These are phyloP conservation scores for Ilyonectria sp. DNA, from an alignment of 2,329 filamentous ascomycete genomes.

Conservation along the genomic window DNA sequence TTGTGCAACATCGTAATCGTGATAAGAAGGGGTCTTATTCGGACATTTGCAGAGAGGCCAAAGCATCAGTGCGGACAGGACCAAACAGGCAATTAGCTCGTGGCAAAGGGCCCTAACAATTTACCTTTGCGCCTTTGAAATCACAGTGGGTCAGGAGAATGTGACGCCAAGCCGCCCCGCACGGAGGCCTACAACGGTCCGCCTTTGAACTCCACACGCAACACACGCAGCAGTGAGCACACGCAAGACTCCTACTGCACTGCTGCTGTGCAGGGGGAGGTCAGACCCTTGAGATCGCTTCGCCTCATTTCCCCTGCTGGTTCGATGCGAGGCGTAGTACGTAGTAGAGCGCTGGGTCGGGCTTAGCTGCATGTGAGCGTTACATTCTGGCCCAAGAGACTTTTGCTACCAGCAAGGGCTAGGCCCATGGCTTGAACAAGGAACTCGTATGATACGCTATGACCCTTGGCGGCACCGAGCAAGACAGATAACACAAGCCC, in stretches of 20 bases:
- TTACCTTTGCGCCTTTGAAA: not conserved
- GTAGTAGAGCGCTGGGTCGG: not conserved
- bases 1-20: not conserved
- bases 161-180: not conserved
- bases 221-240: no score
- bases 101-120: not conserved
- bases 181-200: not conserved
- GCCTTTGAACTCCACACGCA: not conserved
- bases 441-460: not conserved
- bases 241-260: not conserved
- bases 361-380: not conserved
- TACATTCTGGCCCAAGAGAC: not conserved
- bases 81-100: not conserved
- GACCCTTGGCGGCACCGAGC: not conserved
- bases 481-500: constrained; percentile 1
- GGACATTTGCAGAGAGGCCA: not conserved
- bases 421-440: not conserved
- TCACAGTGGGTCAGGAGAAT: not conserved
- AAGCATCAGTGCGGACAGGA: not conserved
- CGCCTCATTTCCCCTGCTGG: not conserved
- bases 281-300: not conserved
- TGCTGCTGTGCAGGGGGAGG: not conserved
- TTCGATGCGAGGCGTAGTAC: not conserved
- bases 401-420: not conserved
- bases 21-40: not conserved